These are phyloP conservation scores for Diaporthe aspalathi DNA, from an alignment of 2,329 filamentous ascomycete species.

Conservation along the genomic window DNA sequence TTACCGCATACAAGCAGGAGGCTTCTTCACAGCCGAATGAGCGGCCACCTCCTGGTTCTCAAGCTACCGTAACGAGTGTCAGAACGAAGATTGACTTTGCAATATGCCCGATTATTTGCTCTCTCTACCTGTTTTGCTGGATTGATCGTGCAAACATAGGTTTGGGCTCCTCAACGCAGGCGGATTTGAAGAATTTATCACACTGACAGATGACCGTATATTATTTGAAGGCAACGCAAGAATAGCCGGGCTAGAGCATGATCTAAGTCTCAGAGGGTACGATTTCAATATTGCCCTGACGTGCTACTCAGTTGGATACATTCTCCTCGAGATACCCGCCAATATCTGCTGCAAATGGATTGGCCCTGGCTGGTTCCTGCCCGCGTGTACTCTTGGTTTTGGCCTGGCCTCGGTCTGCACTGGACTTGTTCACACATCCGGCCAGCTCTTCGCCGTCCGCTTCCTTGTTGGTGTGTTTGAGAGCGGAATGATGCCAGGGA, in stretches of 20 bases:
- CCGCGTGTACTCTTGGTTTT: conserved; percentile 65
- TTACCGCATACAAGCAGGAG: background rate
- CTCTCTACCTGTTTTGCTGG: conserved; percentile 77
- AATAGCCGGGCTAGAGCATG: conserved; percentile 65
- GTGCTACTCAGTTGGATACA: conserved; percentile 72
- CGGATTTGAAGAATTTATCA: background rate
- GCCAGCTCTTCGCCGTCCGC: conserved; percentile 61
- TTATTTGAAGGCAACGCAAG: conserved; percentile 62
- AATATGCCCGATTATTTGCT: conserved; percentile 70
- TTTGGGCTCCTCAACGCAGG: conserved; percentile 43
- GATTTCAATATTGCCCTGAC: conserved; percentile 72
- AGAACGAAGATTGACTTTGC: conserved; percentile 70
- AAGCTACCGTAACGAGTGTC: background rate
- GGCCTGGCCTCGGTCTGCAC: conserved; percentile 68
- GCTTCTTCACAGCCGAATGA: background rate
- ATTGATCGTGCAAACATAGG: conserved; percentile 78
- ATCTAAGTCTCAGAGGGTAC: conserved; percentile 63
- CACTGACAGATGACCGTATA: background rate
- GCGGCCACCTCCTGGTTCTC: background rate
- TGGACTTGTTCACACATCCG: conserved; percentile 65
- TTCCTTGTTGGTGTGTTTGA: conserved; percentile 71
- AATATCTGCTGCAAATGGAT: conserved; percentile 72
- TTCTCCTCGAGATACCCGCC: conserved; percentile 70
- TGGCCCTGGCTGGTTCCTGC: conserved; percentile 73
- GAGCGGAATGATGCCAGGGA: conserved; percentile 73